Conservation (phyloP, 176 grass and related monocot genomes). For the Lolium multiflorum region DNA sequence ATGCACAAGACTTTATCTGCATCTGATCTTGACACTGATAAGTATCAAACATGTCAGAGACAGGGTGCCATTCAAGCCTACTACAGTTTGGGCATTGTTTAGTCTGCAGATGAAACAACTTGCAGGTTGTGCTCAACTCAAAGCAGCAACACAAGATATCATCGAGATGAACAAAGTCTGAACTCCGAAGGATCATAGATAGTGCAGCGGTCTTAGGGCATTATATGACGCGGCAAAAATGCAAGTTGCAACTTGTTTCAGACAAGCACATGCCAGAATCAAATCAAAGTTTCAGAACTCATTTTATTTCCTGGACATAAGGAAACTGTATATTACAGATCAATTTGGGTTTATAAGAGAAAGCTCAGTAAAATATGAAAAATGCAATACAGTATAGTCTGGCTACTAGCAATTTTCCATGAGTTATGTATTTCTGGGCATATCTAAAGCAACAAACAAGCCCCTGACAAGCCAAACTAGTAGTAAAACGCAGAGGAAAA, state of each 20-base stretch:
- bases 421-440: background rate
- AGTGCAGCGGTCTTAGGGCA: background rate
- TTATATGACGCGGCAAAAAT: background rate
- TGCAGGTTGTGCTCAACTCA: background rate
- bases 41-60: background rate
- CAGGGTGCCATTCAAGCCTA: background rate
- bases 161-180: background rate
- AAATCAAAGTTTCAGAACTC: background rate
- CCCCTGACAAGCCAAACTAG: background rate
- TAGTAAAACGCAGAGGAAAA: background rate
- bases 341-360: slow-evolving; percentile 9
- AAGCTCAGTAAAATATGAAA: background rate
- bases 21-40: background rate
- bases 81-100: background rate
- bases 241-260: background rate
- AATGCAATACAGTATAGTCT: background rate
- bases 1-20: background rate
- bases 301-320: background rate
- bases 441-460: slow-evolving; percentile 3
- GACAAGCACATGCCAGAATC: background rate
- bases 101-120: slow-evolving; percentile 1
- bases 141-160: slow-evolving; percentile 1
- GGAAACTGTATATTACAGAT: background rate
- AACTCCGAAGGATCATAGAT: background rate
- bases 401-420: background rate